Base-by-base conservation (phyloP, 768 basidiomycete genomes). In the Terana coerulea region DNA sequence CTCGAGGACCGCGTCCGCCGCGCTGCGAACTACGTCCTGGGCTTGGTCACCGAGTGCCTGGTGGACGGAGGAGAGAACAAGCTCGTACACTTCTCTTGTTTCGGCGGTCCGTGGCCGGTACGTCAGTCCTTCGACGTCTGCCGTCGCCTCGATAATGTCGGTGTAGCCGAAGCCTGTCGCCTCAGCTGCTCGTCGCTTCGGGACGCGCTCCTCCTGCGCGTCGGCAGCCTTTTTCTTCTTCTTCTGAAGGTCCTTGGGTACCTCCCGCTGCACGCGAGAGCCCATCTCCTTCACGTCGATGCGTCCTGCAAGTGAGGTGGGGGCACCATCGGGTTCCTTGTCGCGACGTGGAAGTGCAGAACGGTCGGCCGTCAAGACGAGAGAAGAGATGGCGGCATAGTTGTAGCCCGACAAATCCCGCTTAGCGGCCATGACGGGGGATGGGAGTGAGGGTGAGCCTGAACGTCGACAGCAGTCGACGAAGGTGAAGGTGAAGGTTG, bases 291-390 rank as follows among this genome's bases (percentile, higher is more conserved):
- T 80, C 8, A 84, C 77, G 74, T 92, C 85, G 51, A 99, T 98
- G 24, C 88, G 81, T 14, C 97, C 97, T 39, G 84, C 87, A 29
- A 98, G 83, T 2, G 94, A 86, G 14, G 95, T 95, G 9, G 95
- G 91, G 7, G 93, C 91, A 56, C 97, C 95, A 75, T 97, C 94
- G 6, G 95, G 95, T 67, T 99, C 95, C 72, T 90, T 90, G 77
- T 95, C 91, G 56, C 94, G 78, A 41, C 92, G 79, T 17, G 90
- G 90, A 45, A 92, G 72, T 1, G 77, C 79, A 46, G 88, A 87
- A 48, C 85, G 76, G 72, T 91, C 88, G 11, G 95, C 91, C n/a
- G 90, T 94, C 63, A 98, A 77, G 39, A 98, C 95, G 37, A 98
- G 80, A 19, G 91, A 94, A 25, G 92, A 92, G 64, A 98, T 95